Conservation (phyloP, 2,329 filamentous ascomycete genomes). For the Colletotrichum sp. region DNA sequence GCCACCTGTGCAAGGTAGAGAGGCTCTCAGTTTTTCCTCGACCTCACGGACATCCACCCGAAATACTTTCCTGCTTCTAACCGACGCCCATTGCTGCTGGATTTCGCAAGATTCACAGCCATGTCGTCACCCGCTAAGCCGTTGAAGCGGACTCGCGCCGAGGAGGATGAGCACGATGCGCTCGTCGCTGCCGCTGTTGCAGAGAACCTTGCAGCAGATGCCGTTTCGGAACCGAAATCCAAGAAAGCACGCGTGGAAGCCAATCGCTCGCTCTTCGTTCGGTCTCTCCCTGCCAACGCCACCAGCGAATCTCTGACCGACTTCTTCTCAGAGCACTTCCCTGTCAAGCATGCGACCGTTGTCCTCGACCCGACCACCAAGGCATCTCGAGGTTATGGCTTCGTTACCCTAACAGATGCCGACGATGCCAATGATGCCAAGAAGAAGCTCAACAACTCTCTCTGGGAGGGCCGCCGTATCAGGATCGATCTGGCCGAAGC, state of each 20-base stretch:
- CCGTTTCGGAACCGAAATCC: slow-evolving; percentile 31
- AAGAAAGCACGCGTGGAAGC: slow-evolving; percentile 67
- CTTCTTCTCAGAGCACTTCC: slow-evolving; percentile 92
- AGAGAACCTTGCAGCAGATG: slow-evolving; percentile 33
- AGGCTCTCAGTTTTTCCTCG: slow-evolving; percentile 18
- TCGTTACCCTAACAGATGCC: slow-evolving; percentile 94
- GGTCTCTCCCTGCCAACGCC: slow-evolving; percentile 77
- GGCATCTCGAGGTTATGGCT: slow-evolving; percentile 89
- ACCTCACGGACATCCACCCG: neutral
- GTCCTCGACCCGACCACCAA: slow-evolving; percentile 88
- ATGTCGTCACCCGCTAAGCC: slow-evolving; percentile 18
- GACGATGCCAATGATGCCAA: slow-evolving; percentile 87
- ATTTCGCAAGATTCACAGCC: neutral
- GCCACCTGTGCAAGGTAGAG: neutral
- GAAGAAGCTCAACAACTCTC: slow-evolving; percentile 78
- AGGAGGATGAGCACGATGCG: slow-evolving; percentile 17
- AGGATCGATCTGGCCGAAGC: slow-evolving; percentile 88
- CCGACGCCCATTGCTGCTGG: neutral
- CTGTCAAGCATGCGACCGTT: slow-evolving; percentile 94
- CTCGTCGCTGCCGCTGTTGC: slow-evolving; percentile 18
- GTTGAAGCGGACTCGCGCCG: slow-evolving; percentile 20
- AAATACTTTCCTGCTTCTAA: neutral
- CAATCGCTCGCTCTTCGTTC: slow-evolving; percentile 84
- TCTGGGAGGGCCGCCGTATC: slow-evolving; percentile 81
- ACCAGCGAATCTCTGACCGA: slow-evolving; percentile 85